These are phyloP conservation scores for Candida yuanshanica DNA, from an alignment of 805 yeast species.

Conservation along the genomic window DNA sequence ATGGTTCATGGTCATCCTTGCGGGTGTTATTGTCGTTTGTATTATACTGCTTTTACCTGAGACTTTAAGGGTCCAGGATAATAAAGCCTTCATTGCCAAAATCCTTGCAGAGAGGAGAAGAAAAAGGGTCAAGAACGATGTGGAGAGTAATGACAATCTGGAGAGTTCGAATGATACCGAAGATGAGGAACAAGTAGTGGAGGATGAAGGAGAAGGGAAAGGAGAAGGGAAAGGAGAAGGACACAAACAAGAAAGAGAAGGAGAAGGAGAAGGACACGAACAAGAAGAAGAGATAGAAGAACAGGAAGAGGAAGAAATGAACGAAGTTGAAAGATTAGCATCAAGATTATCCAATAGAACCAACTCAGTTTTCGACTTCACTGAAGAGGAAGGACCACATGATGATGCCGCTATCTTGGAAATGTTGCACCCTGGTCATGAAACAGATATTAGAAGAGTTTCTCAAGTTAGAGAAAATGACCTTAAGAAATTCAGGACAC, in stretches of 20 bases:
- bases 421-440: constrained; percentile 15
- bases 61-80: constrained; percentile 57
- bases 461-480: constrained; percentile 12
- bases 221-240: constrained; percentile 1
- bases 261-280: constrained; percentile 14
- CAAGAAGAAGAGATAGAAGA: constrained; percentile 1
- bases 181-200: constrained; percentile 3
- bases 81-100: constrained; percentile 41
- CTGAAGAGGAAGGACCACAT: constrained; percentile 18
- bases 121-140: constrained; percentile 5
- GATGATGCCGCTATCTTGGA: constrained; percentile 18
- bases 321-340: constrained; percentile 14
- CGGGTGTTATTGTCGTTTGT: constrained; percentile 45
- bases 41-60: constrained; percentile 66
- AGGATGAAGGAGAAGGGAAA: background rate
- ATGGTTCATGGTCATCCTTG: constrained; percentile 70
- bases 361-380: constrained; percentile 11
- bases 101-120: constrained; percentile 35
- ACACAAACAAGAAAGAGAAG: background rate
- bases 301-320: background rate
- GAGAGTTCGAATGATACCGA: constrained; percentile 1
- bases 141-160: background rate
- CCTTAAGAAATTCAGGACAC: constrained; percentile 19
- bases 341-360: constrained; percentile 19
- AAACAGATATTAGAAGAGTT: background rate